Percentiles rank a stretch among this genome's conserved stretches.
phyloP scores from a whole-genome alignment of 2,329 filamentous ascomycete genomes.

The Pseudogymnoascus verrucosus region DNA sequence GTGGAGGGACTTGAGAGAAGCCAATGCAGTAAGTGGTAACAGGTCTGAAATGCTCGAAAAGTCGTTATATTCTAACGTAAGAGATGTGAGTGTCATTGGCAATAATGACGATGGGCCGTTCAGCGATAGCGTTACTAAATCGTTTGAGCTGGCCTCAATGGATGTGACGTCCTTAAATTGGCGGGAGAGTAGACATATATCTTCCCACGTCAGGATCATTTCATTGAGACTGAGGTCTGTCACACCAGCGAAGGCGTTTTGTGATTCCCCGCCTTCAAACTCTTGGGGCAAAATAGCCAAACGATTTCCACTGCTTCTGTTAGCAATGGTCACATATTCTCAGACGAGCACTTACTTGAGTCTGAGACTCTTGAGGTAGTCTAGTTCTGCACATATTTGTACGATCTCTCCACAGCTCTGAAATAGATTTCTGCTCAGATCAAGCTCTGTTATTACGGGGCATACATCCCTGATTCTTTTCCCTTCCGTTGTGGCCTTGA shows the following conservation, averaged over 20 bases:
- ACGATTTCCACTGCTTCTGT: constrained; percentile 59
- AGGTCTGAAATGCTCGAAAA: constrained; percentile 54
- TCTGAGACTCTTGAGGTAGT: constrained; percentile 56
- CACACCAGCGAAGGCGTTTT: constrained; percentile 41
- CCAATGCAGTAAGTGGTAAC: constrained; percentile 42
- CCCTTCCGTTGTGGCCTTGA: constrained; percentile 28
- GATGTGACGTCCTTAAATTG: constrained; percentile 45
- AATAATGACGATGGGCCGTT: constrained; percentile 30
- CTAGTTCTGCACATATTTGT: constrained; percentile 62
- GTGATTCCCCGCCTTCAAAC: constrained; percentile 23
- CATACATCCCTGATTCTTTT: constrained; percentile 44
- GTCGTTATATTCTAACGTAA: constrained; percentile 66
- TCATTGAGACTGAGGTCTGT: constrained; percentile 58
- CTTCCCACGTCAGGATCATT: constrained; percentile 57
- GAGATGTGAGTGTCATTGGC: constrained; percentile 44
- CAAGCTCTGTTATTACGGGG: constrained; percentile 66
- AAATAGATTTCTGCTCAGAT: constrained; percentile 79
- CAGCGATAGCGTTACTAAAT: constrained; percentile 43
- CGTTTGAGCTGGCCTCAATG: constrained; percentile 50
- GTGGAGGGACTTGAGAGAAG: constrained; percentile 50
- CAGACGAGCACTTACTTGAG: constrained; percentile 51
- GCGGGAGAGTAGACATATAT: constrained; percentile 46
- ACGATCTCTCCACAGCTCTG: constrained; percentile 58
- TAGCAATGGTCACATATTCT: not conserved
- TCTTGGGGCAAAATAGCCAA: constrained; percentile 43